A percentile compares a stretch with the other conserved stretches of the same genome.
Evolutionary conservation across 768 basidiomycete species (phyloP).

Genomic region (Rhodosporidiobolus sp.): DNA sequence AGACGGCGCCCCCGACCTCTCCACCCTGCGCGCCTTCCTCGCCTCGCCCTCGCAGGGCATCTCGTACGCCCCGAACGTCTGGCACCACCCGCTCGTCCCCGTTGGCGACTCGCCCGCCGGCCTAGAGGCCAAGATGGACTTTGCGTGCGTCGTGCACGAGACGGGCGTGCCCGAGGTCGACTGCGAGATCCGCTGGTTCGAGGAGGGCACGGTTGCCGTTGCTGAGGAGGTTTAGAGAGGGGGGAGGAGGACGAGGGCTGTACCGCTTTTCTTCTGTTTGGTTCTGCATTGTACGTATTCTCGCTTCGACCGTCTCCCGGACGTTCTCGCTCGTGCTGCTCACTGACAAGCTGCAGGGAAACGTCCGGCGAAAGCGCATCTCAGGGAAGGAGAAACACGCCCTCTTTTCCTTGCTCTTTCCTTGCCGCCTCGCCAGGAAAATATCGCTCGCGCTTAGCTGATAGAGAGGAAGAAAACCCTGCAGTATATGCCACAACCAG

Average conservation of each 20-base stretch:
- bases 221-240: conserved; percentile 36
- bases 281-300: too few species aligned
- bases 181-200: conserved; percentile 74
- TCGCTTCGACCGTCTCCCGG: too few species aligned
- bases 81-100: conserved; percentile 95
- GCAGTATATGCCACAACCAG: too few species aligned
- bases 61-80: conserved; percentile 73
- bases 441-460: too few species aligned
- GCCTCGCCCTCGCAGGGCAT: conserved; percentile 80
- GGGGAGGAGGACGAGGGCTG: too few species aligned
- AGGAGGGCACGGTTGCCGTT: conserved; percentile 42
- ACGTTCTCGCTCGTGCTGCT: too few species aligned
- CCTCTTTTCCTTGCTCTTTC: too few species aligned
- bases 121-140: conserved; percentile 45
- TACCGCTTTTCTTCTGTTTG: neutral
- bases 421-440: too few species aligned
- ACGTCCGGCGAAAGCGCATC: too few species aligned
- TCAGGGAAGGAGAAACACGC: too few species aligned
- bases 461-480: too few species aligned
- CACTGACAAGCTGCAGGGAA: too few species aligned
- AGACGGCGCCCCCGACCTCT: conserved; percentile 73
- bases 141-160: conserved; percentile 86
- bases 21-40: conserved; percentile 73
- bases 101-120: conserved; percentile 47
- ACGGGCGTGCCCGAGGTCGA: conserved; percentile 70